Evolutionary conservation across 2,329 filamentous ascomycete species (phyloP).

Genomic region (Trichoderma sp.): DNA sequence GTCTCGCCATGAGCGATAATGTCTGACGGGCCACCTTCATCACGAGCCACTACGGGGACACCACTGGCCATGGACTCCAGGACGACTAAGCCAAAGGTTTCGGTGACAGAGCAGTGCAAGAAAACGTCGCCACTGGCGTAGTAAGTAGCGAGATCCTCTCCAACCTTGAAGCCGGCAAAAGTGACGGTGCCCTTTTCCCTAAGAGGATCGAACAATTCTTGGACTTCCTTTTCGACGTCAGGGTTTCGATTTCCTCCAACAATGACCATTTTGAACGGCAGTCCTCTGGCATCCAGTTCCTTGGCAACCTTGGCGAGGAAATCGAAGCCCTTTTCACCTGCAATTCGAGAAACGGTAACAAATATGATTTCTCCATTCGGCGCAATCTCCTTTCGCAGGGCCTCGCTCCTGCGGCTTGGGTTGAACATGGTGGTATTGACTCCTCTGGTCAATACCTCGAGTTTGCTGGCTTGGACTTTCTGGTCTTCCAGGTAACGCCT

Average conservation of each 20-base stretch:
- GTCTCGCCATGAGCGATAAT: constrained; percentile 58
- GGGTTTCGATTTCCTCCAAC: constrained; percentile 66
- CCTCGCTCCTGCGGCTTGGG: constrained; percentile 49
- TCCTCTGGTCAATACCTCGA: constrained; percentile 60
- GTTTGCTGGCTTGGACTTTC: constrained; percentile 53
- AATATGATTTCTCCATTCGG: constrained; percentile 63
- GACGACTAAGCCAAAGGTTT: constrained; percentile 69
- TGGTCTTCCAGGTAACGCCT: constrained; percentile 57
- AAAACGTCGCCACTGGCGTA: constrained; percentile 69
- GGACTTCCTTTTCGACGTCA: constrained; percentile 59
- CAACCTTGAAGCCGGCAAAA: constrained; percentile 65
- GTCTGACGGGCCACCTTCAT: constrained; percentile 67
- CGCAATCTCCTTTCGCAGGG: constrained; percentile 52
- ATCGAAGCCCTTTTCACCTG: constrained; percentile 68
- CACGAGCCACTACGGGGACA: constrained; percentile 64
- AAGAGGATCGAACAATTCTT: constrained; percentile 55
- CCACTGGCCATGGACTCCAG: constrained; percentile 69
- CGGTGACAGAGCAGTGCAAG: constrained; percentile 67
- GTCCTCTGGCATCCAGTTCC: constrained; percentile 51
- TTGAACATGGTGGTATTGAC: constrained; percentile 63
- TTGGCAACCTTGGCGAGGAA: constrained; percentile 58
- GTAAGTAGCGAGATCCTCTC: constrained; percentile 58
- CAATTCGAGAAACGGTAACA: constrained; percentile 63
- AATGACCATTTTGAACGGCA: constrained; percentile 62
- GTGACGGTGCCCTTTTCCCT: constrained; percentile 50